These are phyloP conservation scores for Dactylellina haptotyla DNA, from an alignment of 2,329 filamentous ascomycete species.

Conservation along the genomic window DNA sequence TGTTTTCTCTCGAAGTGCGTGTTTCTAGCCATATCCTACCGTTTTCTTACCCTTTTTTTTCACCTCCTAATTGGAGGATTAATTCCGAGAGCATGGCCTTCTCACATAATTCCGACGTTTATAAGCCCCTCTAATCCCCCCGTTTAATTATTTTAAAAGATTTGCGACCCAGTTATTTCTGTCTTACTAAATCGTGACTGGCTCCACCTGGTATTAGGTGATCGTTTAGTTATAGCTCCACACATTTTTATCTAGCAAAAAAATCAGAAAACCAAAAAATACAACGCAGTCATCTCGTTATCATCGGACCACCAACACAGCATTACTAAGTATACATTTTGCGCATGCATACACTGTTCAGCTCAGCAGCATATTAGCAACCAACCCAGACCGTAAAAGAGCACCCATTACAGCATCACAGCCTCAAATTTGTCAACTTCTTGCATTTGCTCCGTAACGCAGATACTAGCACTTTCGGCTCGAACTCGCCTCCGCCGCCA, in stretches of 20 bases:
- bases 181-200: constrained; percentile 41
- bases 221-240: constrained; percentile 15
- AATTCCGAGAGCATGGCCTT: constrained; percentile 31
- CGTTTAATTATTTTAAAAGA: too few species aligned
- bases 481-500: constrained; percentile 18
- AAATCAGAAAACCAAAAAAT: constrained; percentile 31
- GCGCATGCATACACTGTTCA: not conserved
- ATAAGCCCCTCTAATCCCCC: constrained; percentile 12
- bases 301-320: constrained; percentile 12
- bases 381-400: constrained; percentile 1
- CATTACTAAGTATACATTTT: constrained; percentile 15
- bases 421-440: constrained; percentile 38
- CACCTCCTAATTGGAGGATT: too few species aligned
- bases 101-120: constrained; percentile 14
- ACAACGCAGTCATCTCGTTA: constrained; percentile 39
- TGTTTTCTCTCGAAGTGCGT: not conserved
- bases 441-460: not conserved
- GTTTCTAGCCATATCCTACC: not conserved
- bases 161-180: constrained; percentile 2
- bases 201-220: constrained; percentile 27
- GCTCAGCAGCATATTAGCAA: constrained; percentile 6
- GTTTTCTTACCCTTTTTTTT: too few species aligned
- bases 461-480: constrained; percentile 5
- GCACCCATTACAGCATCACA: not conserved
- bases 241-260: too few species aligned